Evolutionary conservation across 768 basidiomycete genomes (phyloP).

Genomic region (Rhodotorula graminis): DNA sequence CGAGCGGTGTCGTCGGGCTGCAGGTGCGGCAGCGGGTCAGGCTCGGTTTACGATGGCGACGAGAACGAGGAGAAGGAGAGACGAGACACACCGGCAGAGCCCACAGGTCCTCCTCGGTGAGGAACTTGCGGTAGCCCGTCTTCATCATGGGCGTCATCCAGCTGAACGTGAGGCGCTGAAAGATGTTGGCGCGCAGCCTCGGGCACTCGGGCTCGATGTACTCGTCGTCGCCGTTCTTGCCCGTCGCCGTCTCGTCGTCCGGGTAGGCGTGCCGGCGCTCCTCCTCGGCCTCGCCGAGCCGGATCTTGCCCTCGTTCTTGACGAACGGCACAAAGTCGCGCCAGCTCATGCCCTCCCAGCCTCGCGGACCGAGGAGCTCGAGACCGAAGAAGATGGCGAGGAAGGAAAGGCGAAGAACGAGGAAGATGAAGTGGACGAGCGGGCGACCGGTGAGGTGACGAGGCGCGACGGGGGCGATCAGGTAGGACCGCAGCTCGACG

Average conservation of each 20-base stretch:
- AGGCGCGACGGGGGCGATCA: conserved; percentile 38
- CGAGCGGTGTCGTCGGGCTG: conserved; percentile 64
- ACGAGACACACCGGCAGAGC: conserved; percentile 50
- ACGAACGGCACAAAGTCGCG: conserved; percentile 40
- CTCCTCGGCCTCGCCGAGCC: conserved; percentile 17
- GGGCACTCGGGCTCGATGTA: conserved; percentile 37
- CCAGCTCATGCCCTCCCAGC: conserved; percentile 40
- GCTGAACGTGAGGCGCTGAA: conserved; percentile 57
- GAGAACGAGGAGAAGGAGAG: neutral
- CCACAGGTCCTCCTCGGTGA: conserved; percentile 83
- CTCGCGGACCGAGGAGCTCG: conserved; percentile 67
- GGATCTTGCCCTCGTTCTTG: conserved; percentile 28
- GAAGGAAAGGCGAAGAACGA: conserved; percentile 50
- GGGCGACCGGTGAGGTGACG: conserved; percentile 42
- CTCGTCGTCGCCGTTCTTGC: too few relatives aligned
- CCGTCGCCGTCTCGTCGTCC: conserved; percentile 2
- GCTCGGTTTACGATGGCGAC: neutral
- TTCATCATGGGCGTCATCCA: conserved; percentile 77
- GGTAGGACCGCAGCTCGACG: conserved; percentile 61
- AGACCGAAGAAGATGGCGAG: conserved; percentile 57
- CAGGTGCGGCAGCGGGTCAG: neutral
- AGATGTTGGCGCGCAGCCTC: conserved; percentile 43
- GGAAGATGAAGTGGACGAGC: conserved; percentile 44
- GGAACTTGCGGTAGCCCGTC: conserved; percentile 52
- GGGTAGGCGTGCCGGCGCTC: neutral